phyloP scores from a whole-genome alignment of 108 stramenopile species.

The Stephanodiscus minutulus region DNA sequence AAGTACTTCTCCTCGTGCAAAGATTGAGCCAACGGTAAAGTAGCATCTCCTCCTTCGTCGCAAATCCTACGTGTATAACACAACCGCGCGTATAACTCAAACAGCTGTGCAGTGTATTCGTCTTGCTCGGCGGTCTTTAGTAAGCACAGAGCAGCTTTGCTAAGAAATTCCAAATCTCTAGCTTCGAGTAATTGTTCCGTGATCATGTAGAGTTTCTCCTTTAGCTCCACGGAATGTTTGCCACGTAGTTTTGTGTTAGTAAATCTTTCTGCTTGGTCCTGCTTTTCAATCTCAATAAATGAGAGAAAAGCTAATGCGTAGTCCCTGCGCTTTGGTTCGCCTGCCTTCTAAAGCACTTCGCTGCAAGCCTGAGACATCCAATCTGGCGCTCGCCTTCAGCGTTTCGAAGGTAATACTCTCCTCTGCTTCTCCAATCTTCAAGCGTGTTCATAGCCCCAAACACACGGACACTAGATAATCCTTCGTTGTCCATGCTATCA shows the following conservation, averaged over 20 bases:
- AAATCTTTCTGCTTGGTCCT: too few species aligned
- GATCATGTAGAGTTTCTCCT: constrained; percentile 24
- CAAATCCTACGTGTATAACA: constrained; percentile 15
- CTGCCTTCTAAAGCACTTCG: constrained; percentile 53
- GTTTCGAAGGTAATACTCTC: constrained; percentile 50
- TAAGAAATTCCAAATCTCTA: constrained; percentile 43
- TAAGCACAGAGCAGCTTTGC: constrained; percentile 48
- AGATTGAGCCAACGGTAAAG: constrained; percentile 14
- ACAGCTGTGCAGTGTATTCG: constrained; percentile 35
- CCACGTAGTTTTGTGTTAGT: too few species aligned
- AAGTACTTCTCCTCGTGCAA: constrained; percentile 37
- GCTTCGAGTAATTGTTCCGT: constrained; percentile 40
- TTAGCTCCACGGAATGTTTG: constrained; percentile 16
- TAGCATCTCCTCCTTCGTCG: constrained; percentile 4
- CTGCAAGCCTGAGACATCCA: constrained; percentile 41
- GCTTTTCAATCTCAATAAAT: constrained; percentile 43
- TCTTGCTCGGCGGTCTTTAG: constrained; percentile 38
- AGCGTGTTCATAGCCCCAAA: constrained; percentile 40
- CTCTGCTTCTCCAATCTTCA: constrained; percentile 52
- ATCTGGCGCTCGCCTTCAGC: constrained; percentile 39
- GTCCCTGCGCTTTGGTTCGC: constrained; percentile 34
- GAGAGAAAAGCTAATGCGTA: constrained; percentile 39
- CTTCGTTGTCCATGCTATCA: constrained; percentile 20
- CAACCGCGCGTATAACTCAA: constrained; percentile 44
- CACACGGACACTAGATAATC: constrained; percentile 21